Percentiles rank a stretch among this genome's conserved stretches.
phyloP scores from a whole-genome alignment of 2,329 filamentous ascomycete species.

The Alternaria ethzedia region DNA sequence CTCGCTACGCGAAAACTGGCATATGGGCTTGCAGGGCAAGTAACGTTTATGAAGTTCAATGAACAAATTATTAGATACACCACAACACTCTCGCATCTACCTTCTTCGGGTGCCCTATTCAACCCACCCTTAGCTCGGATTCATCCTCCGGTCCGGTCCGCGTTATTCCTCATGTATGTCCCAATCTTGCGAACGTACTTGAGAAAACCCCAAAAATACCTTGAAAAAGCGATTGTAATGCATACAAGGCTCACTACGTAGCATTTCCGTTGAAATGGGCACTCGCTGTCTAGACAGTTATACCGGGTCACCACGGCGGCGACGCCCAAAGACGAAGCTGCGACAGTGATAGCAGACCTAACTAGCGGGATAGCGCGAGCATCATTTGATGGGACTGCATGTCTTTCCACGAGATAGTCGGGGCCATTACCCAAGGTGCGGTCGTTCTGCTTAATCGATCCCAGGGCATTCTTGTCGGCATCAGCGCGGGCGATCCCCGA shows the following conservation, averaged over 20 bases:
- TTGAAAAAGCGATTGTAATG: neutral
- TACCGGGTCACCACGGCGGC: neutral
- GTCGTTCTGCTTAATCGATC: neutral
- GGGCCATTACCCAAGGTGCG: neutral
- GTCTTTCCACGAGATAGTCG: neutral
- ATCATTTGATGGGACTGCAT: neutral
- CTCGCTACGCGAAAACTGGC: neutral
- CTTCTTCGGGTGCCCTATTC: neutral
- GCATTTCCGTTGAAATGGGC: neutral
- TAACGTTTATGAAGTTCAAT: neutral
- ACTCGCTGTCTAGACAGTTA: neutral
- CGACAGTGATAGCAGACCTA: neutral
- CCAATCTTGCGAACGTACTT: neutral
- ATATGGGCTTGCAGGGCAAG: neutral
- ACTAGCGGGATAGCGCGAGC: neutral
- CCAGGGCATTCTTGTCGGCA: neutral
- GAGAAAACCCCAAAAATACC: neutral
- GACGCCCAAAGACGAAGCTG: neutral
- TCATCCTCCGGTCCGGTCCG: neutral
- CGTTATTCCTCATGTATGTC: neutral
- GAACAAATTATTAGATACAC: neutral
- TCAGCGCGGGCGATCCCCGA: neutral
- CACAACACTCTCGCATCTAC: neutral
- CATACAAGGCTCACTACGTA: neutral
- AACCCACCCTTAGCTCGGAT: neutral